Conservation (phyloP, 1,284 basidiomycete species). For the Apiotrichum gracile region DNA sequence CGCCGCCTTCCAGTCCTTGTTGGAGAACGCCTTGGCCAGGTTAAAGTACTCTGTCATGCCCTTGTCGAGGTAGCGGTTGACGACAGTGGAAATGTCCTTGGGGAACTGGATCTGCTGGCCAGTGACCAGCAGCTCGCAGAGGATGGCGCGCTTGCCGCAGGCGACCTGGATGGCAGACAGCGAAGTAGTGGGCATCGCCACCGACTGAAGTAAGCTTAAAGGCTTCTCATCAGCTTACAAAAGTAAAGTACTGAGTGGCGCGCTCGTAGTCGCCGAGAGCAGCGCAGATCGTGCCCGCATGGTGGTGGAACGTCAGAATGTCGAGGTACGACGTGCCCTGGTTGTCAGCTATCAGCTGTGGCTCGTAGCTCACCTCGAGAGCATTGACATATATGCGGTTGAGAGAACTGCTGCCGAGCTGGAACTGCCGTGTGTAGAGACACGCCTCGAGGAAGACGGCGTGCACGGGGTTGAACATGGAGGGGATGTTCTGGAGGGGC, state of each 20-base stretch:
- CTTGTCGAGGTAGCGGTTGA: conserved; percentile 29
- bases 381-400: conserved; percentile 18
- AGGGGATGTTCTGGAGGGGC: background rate
- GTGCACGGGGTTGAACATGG: conserved; percentile 26
- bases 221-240: conserved; percentile 18
- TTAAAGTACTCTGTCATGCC: conserved; percentile 25
- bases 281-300: conserved; percentile 33
- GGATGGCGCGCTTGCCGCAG: conserved; percentile 38
- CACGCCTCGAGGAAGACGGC: conserved; percentile 32
- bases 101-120: conserved; percentile 29
- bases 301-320: conserved; percentile 40
- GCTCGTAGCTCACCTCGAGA: conserved; percentile 15
- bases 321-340: conserved; percentile 30
- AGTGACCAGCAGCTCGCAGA: conserved; percentile 33
- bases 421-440: conserved; percentile 7
- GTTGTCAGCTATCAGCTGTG: background rate
- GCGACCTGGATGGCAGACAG: conserved; percentile 38
- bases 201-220: conserved; percentile 22
- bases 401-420: background rate
- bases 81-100: conserved; percentile 23
- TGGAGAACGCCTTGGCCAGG: conserved; percentile 34
- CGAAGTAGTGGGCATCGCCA: conserved; percentile 26
- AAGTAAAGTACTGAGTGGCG: conserved; percentile 29
- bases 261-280: conserved; percentile 19
- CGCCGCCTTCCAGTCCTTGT: conserved; percentile 26